Conservation (phyloP, 73 alveolate species). For the Tetrahymena elliotti region DNA sequence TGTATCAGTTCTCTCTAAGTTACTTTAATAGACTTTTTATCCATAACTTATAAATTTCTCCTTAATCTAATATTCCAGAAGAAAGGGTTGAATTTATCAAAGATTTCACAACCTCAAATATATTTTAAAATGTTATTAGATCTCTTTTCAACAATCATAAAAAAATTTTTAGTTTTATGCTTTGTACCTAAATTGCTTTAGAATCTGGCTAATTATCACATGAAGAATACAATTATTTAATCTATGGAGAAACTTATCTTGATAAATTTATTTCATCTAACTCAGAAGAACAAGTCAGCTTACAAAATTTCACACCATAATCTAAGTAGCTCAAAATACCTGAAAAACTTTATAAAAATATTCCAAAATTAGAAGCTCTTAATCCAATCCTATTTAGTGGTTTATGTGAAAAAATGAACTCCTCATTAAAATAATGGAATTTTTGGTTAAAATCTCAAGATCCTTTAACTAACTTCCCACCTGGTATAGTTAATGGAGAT, state of each 20-base stretch:
- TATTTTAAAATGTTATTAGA: constrained; percentile 88
- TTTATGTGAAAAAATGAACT: not conserved
- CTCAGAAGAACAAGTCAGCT: constrained; percentile 3
- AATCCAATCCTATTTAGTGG: constrained; percentile 1
- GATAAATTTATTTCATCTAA: constrained; percentile 35
- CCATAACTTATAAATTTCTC: constrained; percentile 62
- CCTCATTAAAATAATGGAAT: not conserved
- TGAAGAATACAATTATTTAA: constrained; percentile 38
- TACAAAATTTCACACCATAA: not conserved
- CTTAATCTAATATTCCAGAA: constrained; percentile 50
- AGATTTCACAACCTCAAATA: constrained; percentile 71
- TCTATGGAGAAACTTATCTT: constrained; percentile 37
- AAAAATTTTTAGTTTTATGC: constrained; percentile 76
- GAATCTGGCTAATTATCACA: constrained; percentile 50
- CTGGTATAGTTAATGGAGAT: constrained; percentile 42
- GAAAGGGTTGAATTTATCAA: constrained; percentile 67
- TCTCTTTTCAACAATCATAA: constrained; percentile 94
- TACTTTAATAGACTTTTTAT: constrained; percentile 75
- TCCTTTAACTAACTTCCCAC: not conserved
- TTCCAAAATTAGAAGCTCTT: constrained; percentile 4
- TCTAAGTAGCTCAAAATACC: constrained; percentile 1
- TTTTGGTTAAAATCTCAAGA: not conserved
- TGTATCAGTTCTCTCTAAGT: constrained; percentile 92
- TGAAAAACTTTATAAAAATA: constrained; percentile 9
- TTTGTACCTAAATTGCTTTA: constrained; percentile 73